Evolutionary conservation across 2,329 filamentous ascomycete species (phyloP).

Genomic region (Stachybotrys chlorohalonatus): DNA sequence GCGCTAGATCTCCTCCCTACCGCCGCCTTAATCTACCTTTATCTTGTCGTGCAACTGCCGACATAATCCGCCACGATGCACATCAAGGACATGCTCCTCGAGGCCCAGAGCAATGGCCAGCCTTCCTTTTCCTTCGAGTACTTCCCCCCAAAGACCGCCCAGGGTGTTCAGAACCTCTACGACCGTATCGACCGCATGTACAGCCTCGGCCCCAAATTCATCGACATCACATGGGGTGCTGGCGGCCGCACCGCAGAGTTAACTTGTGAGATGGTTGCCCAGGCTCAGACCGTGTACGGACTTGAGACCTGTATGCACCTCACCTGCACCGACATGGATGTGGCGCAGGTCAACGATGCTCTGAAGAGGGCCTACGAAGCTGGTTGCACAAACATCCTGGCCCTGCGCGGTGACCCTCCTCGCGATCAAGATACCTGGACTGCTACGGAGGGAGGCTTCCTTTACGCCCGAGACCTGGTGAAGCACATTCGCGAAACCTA

Average conservation of each 20-base stretch:
- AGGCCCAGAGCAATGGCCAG: conserved; percentile 67
- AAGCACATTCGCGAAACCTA: conserved; percentile 72
- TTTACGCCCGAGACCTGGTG: conserved; percentile 86
- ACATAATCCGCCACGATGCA: conserved; percentile 59
- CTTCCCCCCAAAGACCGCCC: conserved; percentile 95
- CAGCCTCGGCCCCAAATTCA: conserved; percentile 84
- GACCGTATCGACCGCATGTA: conserved; percentile 99
- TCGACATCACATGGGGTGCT: conserved; percentile 97
- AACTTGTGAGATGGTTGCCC: conserved; percentile 95
- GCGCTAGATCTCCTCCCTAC: background rate
- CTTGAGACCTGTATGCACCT: conserved; percentile 99
- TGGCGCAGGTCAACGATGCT: conserved; percentile 82
- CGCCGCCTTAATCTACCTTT: background rate
- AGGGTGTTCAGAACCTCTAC: conserved; percentile 98
- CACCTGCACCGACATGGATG: conserved; percentile 97
- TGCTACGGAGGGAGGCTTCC: conserved; percentile 76
- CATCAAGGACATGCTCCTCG: conserved; percentile 82
- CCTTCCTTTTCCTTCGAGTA: conserved; percentile 98
- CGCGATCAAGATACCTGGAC: conserved; percentile 92
- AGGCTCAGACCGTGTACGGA: conserved; percentile 90
- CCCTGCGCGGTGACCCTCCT: conserved; percentile 85
- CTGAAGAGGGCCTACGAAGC: conserved; percentile 83
- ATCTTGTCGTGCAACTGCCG: background rate
- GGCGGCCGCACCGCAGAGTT: conserved; percentile 84
- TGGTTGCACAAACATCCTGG: conserved; percentile 95